Percentiles rank a stretch among this genome's conserved stretches.
phyloP scores from a whole-genome alignment of 805 yeast species.

The Saturnispora dispora region DNA sequence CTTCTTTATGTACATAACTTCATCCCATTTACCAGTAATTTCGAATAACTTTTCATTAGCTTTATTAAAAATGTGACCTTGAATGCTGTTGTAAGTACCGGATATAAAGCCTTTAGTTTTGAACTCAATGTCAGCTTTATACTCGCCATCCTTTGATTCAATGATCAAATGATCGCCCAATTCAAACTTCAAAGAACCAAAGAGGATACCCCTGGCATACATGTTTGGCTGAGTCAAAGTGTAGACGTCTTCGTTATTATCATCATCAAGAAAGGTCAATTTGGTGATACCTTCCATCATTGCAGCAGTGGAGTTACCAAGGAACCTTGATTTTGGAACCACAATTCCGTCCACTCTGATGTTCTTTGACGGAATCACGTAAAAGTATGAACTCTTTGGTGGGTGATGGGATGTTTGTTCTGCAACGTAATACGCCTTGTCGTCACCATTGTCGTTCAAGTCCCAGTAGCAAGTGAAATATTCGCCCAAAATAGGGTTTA shows the following conservation, averaged over 20 bases:
- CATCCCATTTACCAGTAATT: conserved; percentile 91
- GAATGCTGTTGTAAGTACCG: conserved; percentile 85
- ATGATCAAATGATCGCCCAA: conserved; percentile 87
- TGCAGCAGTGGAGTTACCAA: conserved; percentile 95
- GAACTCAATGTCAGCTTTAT: conserved; percentile 78
- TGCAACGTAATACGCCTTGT: conserved; percentile 71
- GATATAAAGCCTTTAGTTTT: conserved; percentile 90
- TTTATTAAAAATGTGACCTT: conserved; percentile 49
- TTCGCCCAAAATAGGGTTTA: conserved; percentile 92
- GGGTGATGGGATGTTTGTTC: conserved; percentile 98
- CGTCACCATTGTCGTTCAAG: conserved; percentile 42
- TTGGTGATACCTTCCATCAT: conserved; percentile 89
- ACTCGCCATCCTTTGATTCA: conserved; percentile 43
- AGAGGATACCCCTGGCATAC: conserved; percentile 86
- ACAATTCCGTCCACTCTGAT: conserved; percentile 86
- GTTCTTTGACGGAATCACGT: conserved; percentile 67
- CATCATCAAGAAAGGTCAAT: conserved; percentile 65
- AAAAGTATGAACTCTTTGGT: conserved; percentile 93
- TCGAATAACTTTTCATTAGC: conserved; percentile 49
- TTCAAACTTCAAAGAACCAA: conserved; percentile 85
- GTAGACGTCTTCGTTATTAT: conserved; percentile 72
- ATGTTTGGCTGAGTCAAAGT: conserved; percentile 90
- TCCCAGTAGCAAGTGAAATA: conserved; percentile 91
- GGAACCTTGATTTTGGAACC: conserved; percentile 76
- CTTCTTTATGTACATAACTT: conserved; percentile 55